These are phyloP conservation scores for Cavenderia fasciculata DNA, from an alignment of 78 protist genomes.

Conservation along the genomic window DNA sequence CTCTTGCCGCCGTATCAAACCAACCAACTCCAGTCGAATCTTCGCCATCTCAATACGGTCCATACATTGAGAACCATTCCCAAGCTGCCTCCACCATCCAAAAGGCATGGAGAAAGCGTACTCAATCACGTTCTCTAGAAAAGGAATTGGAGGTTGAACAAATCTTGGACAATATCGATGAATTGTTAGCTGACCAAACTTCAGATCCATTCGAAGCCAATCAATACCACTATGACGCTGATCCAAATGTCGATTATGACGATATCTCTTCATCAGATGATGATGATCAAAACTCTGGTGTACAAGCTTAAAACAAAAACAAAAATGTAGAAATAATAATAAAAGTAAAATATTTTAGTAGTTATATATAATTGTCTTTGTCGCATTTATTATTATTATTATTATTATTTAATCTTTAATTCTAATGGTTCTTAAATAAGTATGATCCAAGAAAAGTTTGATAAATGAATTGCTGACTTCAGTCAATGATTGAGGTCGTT, in stretches of 20 bases:
- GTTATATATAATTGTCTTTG: too few relatives aligned
- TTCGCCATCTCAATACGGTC: neutral
- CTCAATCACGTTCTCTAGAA: neutral
- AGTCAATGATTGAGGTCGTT: too few relatives aligned
- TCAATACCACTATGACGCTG: neutral
- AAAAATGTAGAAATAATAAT: too few relatives aligned
- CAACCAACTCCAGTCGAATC: constrained; percentile 19
- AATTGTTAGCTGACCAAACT: constrained; percentile 51
- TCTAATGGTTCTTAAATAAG: too few relatives aligned
- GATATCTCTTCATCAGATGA: too few relatives aligned
- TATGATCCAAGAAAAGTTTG: too few relatives aligned
- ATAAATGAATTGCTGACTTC: too few relatives aligned
- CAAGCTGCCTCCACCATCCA: constrained; percentile 49
- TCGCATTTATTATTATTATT: too few relatives aligned
- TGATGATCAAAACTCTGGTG: too few relatives aligned
- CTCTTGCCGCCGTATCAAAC: constrained; percentile 3
- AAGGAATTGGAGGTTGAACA: constrained; percentile 68
- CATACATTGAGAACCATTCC: neutral
- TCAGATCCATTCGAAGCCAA: constrained; percentile 66
- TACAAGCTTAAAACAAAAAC: too few relatives aligned
- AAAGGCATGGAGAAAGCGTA: constrained; percentile 18
- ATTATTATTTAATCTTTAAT: too few relatives aligned
- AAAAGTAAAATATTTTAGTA: too few relatives aligned
- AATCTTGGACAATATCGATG: constrained; percentile 54
- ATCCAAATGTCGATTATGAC: neutral